A percentile compares a stretch with the other conserved stretches of the same genome.
These are phyloP conservation scores for Plasmopara halstedii DNA, from an alignment of 352 stramenopile species.

Conservation along the genomic window DNA sequence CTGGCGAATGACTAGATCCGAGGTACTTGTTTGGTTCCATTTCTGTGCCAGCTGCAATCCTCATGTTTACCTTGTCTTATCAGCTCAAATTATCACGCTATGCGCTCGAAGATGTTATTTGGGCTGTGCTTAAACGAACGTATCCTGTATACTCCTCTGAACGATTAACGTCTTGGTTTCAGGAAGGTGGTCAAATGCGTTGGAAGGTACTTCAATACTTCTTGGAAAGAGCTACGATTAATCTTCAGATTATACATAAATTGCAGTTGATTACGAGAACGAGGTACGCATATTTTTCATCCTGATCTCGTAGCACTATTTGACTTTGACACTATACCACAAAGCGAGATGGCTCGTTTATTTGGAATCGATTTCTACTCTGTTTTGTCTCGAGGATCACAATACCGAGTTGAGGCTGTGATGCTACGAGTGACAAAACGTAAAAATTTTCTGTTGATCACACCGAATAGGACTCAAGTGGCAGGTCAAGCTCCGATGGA, in stretches of 20 bases:
- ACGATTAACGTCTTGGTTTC: slow-evolving; percentile 57
- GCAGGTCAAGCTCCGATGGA: slow-evolving; percentile 88
- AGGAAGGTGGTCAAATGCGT: slow-evolving; percentile 21
- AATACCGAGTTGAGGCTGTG: slow-evolving; percentile 91
- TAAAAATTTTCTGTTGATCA: slow-evolving; percentile 81
- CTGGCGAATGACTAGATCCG: slow-evolving; percentile 84
- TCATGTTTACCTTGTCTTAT: neutral
- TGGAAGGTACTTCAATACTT: slow-evolving; percentile 58
- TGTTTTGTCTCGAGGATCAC: slow-evolving; percentile 87
- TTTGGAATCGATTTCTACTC: slow-evolving; percentile 94
- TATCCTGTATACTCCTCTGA: slow-evolving; percentile 53
- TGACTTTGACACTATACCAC: neutral
- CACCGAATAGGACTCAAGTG: slow-evolving; percentile 74
- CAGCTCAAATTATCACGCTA: slow-evolving; percentile 83
- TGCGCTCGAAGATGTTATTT: slow-evolving; percentile 70
- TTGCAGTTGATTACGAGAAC: slow-evolving; percentile 84
- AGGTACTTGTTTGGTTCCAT: slow-evolving; percentile 28
- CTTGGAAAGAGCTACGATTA: slow-evolving; percentile 36
- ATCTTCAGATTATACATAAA: slow-evolving; percentile 70
- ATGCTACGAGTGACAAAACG: slow-evolving; percentile 89
- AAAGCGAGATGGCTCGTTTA: slow-evolving; percentile 87
- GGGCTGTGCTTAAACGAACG: slow-evolving; percentile 51
- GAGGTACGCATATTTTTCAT: slow-evolving; percentile 28
- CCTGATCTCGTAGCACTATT: neutral
- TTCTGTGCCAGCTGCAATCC: neutral